Evolutionary conservation across 2,329 filamentous ascomycete species (phyloP).

Genomic region (Alternaria sp.): DNA sequence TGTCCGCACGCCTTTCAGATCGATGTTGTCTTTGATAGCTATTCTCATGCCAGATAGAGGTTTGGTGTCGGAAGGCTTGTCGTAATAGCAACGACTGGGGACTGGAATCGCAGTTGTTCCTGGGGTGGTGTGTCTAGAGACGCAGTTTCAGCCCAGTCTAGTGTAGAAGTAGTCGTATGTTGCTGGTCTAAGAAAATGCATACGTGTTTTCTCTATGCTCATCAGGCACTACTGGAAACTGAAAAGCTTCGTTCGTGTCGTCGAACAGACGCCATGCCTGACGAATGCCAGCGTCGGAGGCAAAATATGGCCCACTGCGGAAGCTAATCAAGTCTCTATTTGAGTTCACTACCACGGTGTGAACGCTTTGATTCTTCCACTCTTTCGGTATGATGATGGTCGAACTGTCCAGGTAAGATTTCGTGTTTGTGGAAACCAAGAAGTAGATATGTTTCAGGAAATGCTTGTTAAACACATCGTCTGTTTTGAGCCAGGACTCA

Average conservation of each 20-base stretch:
- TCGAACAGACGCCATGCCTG: not conserved
- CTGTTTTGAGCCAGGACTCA: not conserved
- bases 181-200: accelerated
- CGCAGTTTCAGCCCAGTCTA: accelerated
- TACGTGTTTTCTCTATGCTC: not conserved
- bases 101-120: not conserved
- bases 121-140: not conserved
- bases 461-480: not conserved
- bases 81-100: not conserved
- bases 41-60: not conserved
- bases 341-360: not conserved
- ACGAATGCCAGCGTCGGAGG: not conserved
- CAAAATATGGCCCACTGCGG: not conserved
- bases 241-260: not conserved
- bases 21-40: not conserved
- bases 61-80: not conserved
- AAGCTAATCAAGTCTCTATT: not conserved
- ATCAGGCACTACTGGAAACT: not conserved
- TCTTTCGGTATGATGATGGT: not conserved
- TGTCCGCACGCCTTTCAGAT: not conserved
- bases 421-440: not conserved
- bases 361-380: not conserved
- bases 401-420: too few relatives aligned
- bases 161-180: accelerated
- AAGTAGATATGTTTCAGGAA: not conserved